A percentile compares a stretch with the other conserved stretches of the same genome.
These are phyloP conservation scores for Orobanche coerulescens DNA, from an alignment of 257 asterid species.

Conservation along the genomic window DNA sequence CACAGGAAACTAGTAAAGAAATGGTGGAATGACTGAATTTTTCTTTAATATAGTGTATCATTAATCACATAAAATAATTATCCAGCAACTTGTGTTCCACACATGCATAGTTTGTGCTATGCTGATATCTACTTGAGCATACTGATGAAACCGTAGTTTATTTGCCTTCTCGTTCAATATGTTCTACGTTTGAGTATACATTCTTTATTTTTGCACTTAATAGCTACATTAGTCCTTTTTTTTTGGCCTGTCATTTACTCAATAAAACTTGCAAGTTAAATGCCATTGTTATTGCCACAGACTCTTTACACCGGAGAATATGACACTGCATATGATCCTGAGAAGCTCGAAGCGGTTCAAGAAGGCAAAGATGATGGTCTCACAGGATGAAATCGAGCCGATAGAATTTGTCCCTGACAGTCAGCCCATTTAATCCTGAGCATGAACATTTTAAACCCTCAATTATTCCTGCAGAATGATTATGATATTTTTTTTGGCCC, in stretches of 20 bases:
- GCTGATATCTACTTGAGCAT: background rate
- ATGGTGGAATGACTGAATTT: background rate
- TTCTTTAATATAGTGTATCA: background rate
- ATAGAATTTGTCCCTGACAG: conserved; percentile 48
- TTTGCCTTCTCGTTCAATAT: background rate
- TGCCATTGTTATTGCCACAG: conserved; percentile 33
- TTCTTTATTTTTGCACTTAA: background rate
- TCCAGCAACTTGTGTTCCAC: background rate
- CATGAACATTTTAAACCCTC: background rate
- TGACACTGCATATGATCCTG: conserved; percentile 46
- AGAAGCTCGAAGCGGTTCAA: conserved; percentile 67
- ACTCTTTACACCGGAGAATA: conserved; percentile 17
- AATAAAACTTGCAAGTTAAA: background rate
- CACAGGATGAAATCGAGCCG: conserved; percentile 34
- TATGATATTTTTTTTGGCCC: too few species aligned
- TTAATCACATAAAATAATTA: background rate
- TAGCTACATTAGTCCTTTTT: too few species aligned
- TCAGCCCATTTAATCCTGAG: conserved; percentile 17
- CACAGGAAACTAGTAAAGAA: background rate
- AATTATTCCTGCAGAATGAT: background rate
- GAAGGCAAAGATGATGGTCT: conserved; percentile 52
- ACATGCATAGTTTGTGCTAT: background rate
- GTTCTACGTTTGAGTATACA: too few species aligned
- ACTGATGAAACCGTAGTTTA: background rate
- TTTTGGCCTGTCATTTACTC: background rate